Evolutionary conservation across 176 grass and related monocot species (phyloP).

Genomic region (Saccharum spontaneum): DNA sequence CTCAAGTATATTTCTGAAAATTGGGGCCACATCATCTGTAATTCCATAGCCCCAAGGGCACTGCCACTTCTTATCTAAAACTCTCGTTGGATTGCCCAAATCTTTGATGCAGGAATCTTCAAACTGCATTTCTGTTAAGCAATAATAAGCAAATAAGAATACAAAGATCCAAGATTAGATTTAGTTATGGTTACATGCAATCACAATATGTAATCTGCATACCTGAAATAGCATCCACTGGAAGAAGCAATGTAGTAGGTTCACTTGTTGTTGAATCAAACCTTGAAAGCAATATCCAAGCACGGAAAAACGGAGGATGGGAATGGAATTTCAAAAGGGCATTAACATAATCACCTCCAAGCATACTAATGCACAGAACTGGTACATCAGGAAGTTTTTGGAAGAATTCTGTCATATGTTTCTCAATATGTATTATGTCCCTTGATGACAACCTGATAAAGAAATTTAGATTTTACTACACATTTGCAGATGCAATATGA

Average conservation of each 20-base stretch:
- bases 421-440: constrained; percentile 62
- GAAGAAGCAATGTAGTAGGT: constrained; percentile 81
- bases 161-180: constrained; percentile 25
- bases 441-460: constrained; percentile 49
- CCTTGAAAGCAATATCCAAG: constrained; percentile 89
- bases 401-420: constrained; percentile 66
- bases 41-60: constrained; percentile 80
- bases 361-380: constrained; percentile 87
- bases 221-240: constrained; percentile 61
- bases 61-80: constrained; percentile 55
- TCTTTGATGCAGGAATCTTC: constrained; percentile 46
- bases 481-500: constrained; percentile 15
- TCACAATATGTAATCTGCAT: constrained; percentile 3
- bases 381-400: constrained; percentile 68
- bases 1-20: constrained; percentile 65
- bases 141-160: constrained; percentile 22
- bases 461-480: constrained; percentile 17
- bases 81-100: constrained; percentile 6
- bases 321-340: constrained; percentile 55
- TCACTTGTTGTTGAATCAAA: constrained; percentile 59
- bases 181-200: constrained; percentile 7
- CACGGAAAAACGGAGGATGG: constrained; percentile 57
- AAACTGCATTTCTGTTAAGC: constrained; percentile 51
- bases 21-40: constrained; percentile 61
- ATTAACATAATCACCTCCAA: constrained; percentile 69